Conservation (phyloP, 306 rosid species). For the Mimosa bimucronata region DNA sequence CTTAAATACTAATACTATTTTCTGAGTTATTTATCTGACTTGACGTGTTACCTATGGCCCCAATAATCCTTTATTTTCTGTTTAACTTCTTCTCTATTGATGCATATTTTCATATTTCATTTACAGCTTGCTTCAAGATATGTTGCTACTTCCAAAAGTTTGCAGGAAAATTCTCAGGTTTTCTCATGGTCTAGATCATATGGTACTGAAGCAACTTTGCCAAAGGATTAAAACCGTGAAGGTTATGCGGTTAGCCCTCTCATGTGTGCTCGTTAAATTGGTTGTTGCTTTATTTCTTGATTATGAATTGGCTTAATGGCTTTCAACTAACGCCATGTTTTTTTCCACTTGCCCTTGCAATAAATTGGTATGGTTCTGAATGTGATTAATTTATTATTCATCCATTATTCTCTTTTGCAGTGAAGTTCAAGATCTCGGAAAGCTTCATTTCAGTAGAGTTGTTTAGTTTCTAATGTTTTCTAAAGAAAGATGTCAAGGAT, state of each 20-base stretch:
- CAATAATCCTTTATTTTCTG: no score
- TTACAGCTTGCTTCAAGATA: no score
- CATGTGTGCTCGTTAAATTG: conserved; percentile 22
- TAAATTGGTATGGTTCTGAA: conserved; percentile 1
- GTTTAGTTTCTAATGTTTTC: conserved; percentile 26
- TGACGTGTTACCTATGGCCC: no score
- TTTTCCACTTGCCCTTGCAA: background rate
- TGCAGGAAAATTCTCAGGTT: conserved; percentile 47
- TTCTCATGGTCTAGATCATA: conserved; percentile 51
- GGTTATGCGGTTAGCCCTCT: conserved; percentile 52
- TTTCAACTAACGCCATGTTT: conserved; percentile 8
- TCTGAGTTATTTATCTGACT: conserved; percentile 49
- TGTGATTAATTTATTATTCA: background rate
- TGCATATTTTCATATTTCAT: no score
- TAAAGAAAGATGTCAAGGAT: no score
- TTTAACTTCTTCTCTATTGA: no score
- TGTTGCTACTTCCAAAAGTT: no score
- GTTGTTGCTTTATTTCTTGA: conserved; percentile 22
- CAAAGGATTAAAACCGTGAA: conserved; percentile 43
- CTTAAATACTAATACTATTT: conserved; percentile 51
- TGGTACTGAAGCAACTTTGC: conserved; percentile 60
- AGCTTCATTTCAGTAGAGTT: background rate
- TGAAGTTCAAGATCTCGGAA: conserved; percentile 14
- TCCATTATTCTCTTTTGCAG: background rate
- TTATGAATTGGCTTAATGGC: conserved; percentile 10